Evolutionary conservation across 192 early-diverging fungal genomes (phyloP), one percentile per base, ranked within the genome.

Genomic region (Rhizophagus clarus): DNA sequence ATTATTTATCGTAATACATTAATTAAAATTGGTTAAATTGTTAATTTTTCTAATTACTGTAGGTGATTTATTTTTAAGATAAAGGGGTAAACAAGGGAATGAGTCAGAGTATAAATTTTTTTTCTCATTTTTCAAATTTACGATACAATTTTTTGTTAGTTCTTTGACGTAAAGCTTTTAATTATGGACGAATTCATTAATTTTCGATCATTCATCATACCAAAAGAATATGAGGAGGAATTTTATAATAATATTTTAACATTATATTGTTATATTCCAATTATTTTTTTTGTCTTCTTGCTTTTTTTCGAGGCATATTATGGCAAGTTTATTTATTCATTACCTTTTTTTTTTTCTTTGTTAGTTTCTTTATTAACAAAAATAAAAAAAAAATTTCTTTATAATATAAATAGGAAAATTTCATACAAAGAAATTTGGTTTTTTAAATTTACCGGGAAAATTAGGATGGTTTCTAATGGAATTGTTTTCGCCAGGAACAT

Each of bases 381-480:
- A 45, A 60, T n/a, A 40, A 40, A 51, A 24, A 29, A 29, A 29
- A 60, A 51, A 26, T 64, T 26, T 24, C 11, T 37, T 60, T 29
- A 31, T 24, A 22, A 61, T 34, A 17, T 61, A 7, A 51, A 51
- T 22, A 79, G 76, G 79, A 20, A 74, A 81, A 60, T 81, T 81
- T 42, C 42, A 73, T n/a, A 28, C 61, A 22, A 67, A 51, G 24
- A 49, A 80, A 31, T 32, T 77, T 11, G 37, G 61, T 22, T 63
- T 49, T 11, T 14, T 80, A 17, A 81, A 76, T 12, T 63, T 86
- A 17, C 60, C 70, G 20, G 84, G 85, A 15, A 82, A 81, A 32
- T 61, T 69, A 42, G 82, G 79, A 22, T 86, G 85, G 85, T 72
- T 72, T 49, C 2, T 79, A 17, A 86, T 86, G 85, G 85, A 86